Evolutionary conservation across 2,329 filamentous ascomycete genomes (phyloP), one percentile per base, ranked within the genome.

Genomic region (Akanthomyces lecanii): DNA sequence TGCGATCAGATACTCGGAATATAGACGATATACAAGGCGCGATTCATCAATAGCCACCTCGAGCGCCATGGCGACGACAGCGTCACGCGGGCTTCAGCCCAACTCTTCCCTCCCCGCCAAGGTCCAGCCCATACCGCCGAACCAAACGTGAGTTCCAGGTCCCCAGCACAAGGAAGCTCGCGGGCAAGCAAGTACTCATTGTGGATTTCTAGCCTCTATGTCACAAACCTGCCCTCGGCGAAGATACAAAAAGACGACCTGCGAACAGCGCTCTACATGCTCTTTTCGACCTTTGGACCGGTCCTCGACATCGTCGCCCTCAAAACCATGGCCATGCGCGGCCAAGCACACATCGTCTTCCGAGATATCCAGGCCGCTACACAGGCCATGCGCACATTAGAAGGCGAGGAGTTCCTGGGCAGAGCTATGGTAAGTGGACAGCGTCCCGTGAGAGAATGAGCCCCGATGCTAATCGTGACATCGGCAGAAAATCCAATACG

Each of bases 281-380:
- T 98, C 14, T 98, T 98, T 75, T 92, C 92, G 12, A 96, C 92
- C 16, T 96, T 97, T 73, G 95, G 95, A 47, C 87, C 92, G 0
- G 90, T 99, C 18, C 85, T 99, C 64, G 95, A 99, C 73, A 86
- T 99, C 23, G 90, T 97, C 55, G 91, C 91, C 36, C 81, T 97
- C 69, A 96, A 92, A 79, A 96, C 91, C 1, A 82, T 83, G 74
- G 92, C 92, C 78, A 97, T 98, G 93, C 89, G 95, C 56, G 95
- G 95, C 3, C 95, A 99, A 77, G 95, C 95, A 65, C 95, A 98
- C 72, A 81, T 99, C 65, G 90, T 95, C 16, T 98, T 92, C 74
- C 86, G 91, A 64, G 94, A 99, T 74, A 82, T 94, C 40, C 90
- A 97, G 68, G 87, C 91, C n/a, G 92, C 92, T 58, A 97, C 93